phyloP scores from a whole-genome alignment of 225 moss, liverwort and hornwort species.

The Anthoceros angustus region DNA sequence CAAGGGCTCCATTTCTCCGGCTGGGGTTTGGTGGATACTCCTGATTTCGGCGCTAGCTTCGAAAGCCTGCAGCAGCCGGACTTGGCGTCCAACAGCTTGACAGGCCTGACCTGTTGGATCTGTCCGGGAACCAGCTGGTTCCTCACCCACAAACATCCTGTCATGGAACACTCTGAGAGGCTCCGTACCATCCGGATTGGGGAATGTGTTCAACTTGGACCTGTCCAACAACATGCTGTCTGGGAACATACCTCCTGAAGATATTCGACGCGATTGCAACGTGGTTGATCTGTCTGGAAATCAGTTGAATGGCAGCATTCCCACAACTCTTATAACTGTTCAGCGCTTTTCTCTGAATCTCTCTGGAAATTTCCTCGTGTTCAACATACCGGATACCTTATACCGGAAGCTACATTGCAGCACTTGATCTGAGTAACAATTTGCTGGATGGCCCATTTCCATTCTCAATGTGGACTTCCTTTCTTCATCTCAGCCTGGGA shows the following conservation, averaged over 20 bases:
- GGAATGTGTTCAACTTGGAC: not conserved
- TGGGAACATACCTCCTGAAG: slow-evolving; percentile 8
- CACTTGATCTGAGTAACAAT: slow-evolving; percentile 11
- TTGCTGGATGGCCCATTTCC: slow-evolving; percentile 4
- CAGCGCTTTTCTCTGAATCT: not conserved
- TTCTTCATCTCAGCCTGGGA: not conserved
- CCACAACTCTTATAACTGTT: not conserved
- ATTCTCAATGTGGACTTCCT: not conserved
- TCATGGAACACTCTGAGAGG: not conserved
- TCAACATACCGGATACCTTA: not conserved
- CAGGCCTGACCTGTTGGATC: not conserved
- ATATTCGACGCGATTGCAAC: not conserved
- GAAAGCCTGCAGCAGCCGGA: slow-evolving; percentile 2
- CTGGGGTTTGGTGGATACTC: too few relatives aligned
- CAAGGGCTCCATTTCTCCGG: too few relatives aligned
- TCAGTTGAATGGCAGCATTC: not conserved
- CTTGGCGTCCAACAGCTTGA: slow-evolving; percentile 4
- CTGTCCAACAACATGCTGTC: slow-evolving; percentile 2
- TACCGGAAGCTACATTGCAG: not conserved
- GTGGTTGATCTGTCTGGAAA: not conserved
- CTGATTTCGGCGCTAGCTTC: too few relatives aligned
- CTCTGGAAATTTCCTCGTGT: slow-evolving; percentile 5
- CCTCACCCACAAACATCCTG: not conserved
- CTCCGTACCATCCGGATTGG: not conserved
- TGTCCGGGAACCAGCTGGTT: not conserved